phyloP scores from a whole-genome alignment of 768 basidiomycete genomes.

The Amanita rubescens region DNA sequence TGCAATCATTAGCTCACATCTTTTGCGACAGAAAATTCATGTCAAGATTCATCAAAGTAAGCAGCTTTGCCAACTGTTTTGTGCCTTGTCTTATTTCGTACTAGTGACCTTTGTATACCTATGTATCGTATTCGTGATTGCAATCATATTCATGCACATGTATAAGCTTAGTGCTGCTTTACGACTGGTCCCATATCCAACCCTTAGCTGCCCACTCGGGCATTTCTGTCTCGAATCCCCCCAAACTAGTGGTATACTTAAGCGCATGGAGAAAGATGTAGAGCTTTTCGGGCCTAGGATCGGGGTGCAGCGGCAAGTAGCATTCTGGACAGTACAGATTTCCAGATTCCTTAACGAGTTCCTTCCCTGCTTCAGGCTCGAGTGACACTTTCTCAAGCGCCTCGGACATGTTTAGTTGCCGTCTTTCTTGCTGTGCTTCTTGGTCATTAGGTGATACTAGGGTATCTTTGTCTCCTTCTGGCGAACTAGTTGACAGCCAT shows the following conservation, averaged over 20 bases:
- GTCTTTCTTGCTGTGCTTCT: slow-evolving; percentile 12
- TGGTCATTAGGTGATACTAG: slow-evolving; percentile 4
- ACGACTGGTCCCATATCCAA: slow-evolving; percentile 53
- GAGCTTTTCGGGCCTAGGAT: slow-evolving; percentile 85
- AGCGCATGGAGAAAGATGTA: slow-evolving; percentile 96
- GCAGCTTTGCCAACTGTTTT: slow-evolving; percentile 1
- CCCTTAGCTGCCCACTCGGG: slow-evolving; percentile 83
- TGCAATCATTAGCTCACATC: not conserved
- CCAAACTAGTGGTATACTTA: slow-evolving; percentile 74
- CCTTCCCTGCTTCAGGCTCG: slow-evolving; percentile 15
- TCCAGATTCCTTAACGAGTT: slow-evolving; percentile 25
- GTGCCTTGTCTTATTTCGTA: slow-evolving; percentile 1
- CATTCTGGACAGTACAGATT: slow-evolving; percentile 81
- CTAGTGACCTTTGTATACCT: slow-evolving; percentile 11
- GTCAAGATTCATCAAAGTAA: slow-evolving; percentile 84
- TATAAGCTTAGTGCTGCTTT: not conserved
- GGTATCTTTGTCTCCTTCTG: not conserved
- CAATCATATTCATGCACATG: slow-evolving; percentile 3
- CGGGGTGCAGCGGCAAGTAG: slow-evolving; percentile 87
- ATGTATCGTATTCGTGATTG: slow-evolving; percentile 10
- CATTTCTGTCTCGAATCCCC: slow-evolving; percentile 79
- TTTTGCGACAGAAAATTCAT: slow-evolving; percentile 71
- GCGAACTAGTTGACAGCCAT: not conserved
- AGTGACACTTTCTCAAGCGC: slow-evolving; percentile 35
- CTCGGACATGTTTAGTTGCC: slow-evolving; percentile 43